phyloP scores from a whole-genome alignment of 108 stramenopile genomes.

The Nitzschia palea region DNA sequence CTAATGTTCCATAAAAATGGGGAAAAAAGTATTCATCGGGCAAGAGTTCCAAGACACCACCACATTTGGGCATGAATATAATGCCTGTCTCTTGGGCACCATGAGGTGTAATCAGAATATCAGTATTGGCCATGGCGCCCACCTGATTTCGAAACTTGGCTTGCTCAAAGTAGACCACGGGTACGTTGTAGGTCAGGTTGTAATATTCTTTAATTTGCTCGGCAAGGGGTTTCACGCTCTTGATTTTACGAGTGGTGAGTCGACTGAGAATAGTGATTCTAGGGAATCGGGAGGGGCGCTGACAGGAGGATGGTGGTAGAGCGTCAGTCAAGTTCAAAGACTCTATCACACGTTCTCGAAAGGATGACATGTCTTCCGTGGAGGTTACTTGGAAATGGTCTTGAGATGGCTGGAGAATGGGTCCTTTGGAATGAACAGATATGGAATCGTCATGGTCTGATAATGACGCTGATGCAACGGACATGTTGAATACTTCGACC shows the following conservation, averaged over 20 bases:
- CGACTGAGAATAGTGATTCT: slow-evolving; percentile 20
- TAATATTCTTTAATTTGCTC: background rate
- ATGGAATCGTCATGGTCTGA: background rate
- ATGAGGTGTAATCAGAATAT: slow-evolving; percentile 38
- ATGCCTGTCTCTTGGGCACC: slow-evolving; percentile 26
- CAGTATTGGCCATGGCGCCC: slow-evolving; percentile 5
- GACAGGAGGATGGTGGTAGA: slow-evolving; percentile 4
- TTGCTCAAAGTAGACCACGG: slow-evolving; percentile 1
- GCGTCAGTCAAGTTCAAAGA: background rate
- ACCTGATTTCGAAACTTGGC: slow-evolving; percentile 13
- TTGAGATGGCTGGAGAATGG: background rate
- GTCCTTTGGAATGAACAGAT: background rate
- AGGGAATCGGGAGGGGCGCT: background rate
- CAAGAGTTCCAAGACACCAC: slow-evolving; percentile 35
- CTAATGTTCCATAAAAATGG: slow-evolving; percentile 17
- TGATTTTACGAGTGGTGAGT: background rate
- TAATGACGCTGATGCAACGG: background rate
- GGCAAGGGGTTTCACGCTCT: background rate
- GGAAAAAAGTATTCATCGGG: slow-evolving; percentile 17
- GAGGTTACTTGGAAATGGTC: slow-evolving; percentile 4
- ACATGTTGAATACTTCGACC: background rate
- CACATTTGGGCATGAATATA: slow-evolving; percentile 30
- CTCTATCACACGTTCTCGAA: background rate
- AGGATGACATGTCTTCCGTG: background rate
- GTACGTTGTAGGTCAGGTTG: slow-evolving; percentile 2